A percentile compares a stretch with the other conserved stretches of the same genome.
These are phyloP conservation scores for Collybia nuda DNA, from an alignment of 768 basidiomycete genomes.

Conservation along the genomic window DNA sequence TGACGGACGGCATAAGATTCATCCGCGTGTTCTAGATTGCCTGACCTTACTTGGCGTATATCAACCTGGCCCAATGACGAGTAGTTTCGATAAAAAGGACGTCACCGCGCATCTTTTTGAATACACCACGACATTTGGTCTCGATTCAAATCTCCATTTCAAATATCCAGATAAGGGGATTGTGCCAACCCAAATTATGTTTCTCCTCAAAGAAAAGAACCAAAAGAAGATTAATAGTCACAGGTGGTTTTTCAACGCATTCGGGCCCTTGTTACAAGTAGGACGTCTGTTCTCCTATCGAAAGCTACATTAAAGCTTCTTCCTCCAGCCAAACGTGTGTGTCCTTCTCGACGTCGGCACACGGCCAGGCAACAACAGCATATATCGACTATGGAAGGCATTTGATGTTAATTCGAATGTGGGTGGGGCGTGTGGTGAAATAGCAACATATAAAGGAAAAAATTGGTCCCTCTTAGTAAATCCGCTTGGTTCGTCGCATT, in stretches of 20 bases:
- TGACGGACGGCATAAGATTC: slow-evolving; percentile 80
- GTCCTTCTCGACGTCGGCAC: slow-evolving; percentile 95
- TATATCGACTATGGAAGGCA: slow-evolving; percentile 95
- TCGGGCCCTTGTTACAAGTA: slow-evolving; percentile 79
- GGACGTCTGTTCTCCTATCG: slow-evolving; percentile 8
- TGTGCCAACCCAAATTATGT: slow-evolving; percentile 92
- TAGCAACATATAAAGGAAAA: slow-evolving; percentile 89
- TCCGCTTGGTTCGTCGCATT: slow-evolving; percentile 62
- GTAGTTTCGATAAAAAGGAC: slow-evolving; percentile 65
- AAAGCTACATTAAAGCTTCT: background rate
- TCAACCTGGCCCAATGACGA: slow-evolving; percentile 58
- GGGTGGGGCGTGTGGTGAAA: slow-evolving; percentile 97
- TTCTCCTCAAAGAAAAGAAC: slow-evolving; percentile 90
- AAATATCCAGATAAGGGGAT: slow-evolving; percentile 91
- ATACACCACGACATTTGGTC: slow-evolving; percentile 78
- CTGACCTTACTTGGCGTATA: slow-evolving; percentile 93
- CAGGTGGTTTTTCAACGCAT: slow-evolving; percentile 97
- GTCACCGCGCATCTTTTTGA: slow-evolving; percentile 72
- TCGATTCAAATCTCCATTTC: slow-evolving; percentile 81
- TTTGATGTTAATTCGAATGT: slow-evolving; percentile 92
- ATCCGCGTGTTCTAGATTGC: slow-evolving; percentile 84
- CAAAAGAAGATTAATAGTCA: slow-evolving; percentile 98
- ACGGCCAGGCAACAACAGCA: slow-evolving; percentile 80
- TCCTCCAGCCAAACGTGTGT: slow-evolving; percentile 81
- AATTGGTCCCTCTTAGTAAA: slow-evolving; percentile 82